phyloP scores from a whole-genome alignment of 768 basidiomycete species.

The Albatrellus ellisii region DNA sequence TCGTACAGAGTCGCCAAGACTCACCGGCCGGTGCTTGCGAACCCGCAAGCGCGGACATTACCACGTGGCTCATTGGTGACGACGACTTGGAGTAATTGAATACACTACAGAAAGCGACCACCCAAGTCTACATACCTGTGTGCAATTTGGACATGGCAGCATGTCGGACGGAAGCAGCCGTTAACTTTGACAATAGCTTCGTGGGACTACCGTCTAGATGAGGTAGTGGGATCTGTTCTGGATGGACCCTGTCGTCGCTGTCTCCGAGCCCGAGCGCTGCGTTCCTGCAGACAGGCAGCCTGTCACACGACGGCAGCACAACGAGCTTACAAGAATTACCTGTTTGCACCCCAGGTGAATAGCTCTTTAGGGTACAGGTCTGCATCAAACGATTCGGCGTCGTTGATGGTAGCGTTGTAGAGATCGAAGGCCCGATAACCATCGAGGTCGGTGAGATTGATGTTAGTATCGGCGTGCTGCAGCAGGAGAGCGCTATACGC shows the following conservation, averaged over 20 bases:
- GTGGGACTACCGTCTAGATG: background rate
- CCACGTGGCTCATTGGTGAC: conserved; percentile 61
- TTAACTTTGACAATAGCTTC: no score
- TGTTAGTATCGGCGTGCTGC: conserved; percentile 61
- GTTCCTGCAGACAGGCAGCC: conserved; percentile 37
- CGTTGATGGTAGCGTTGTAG: conserved; percentile 40
- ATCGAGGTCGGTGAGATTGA: conserved; percentile 63
- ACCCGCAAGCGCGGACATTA: conserved; percentile 81
- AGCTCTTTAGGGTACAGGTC: conserved; percentile 35
- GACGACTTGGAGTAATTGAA: conserved; percentile 22
- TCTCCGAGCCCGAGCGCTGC: conserved; percentile 81
- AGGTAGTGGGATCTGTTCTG: conserved; percentile 57
- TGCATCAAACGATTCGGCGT: conserved; percentile 7
- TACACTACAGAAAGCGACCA: background rate
- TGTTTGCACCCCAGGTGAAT: conserved; percentile 79
- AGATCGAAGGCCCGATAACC: conserved; percentile 87
- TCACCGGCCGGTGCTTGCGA: conserved; percentile 76
- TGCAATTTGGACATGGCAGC: conserved; percentile 83
- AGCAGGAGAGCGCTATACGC: conserved; percentile 53
- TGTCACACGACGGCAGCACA: background rate
- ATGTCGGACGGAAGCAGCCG: conserved; percentile 46
- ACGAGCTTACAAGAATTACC: conserved; percentile 1
- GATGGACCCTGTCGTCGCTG: conserved; percentile 59
- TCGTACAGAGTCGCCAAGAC: conserved; percentile 11
- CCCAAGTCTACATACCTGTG: conserved; percentile 57